Evolutionary conservation across 441 rosid genomes (phyloP), one percentile per base, ranked within the genome.

Genomic region (Capsella rubella): DNA sequence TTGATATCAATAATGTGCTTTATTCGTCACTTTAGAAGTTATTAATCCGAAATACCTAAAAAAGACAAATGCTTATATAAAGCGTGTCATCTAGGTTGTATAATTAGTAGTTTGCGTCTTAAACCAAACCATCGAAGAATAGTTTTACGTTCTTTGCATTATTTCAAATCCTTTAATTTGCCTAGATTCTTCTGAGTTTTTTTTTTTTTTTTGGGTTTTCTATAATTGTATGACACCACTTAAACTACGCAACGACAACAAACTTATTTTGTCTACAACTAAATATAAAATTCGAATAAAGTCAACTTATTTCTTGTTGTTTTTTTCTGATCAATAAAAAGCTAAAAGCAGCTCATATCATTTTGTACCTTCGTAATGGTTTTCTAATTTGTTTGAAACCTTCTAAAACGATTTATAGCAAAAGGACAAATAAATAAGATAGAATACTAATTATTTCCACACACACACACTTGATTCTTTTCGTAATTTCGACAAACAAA

Each of bases 241-340:
- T 45, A 46, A 45, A 59, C 5, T 27, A 57, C 14, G 18, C 46
- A 14, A 67, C 54, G 39, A 67, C 53, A 47, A 16, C 6, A 58
- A 58, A 59, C 54, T 59, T 74, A n/a, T 74, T 31, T 67, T 58
- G 52, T 60, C 40, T 51, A 67, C 55, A 62, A 67, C 69, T 60
- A 8, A 42, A 57, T 29, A 45, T 18, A 15, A 50, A 14, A 40
- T 49, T 49, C 29, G 18, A 50, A 50, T 39, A 51, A 58, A 50
- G 68, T 52, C 63, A 74, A 52, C 32, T 67, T 29, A 11, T 42
- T 40, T 40, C 52, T 64, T n/a, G 52, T 8, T 31, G 32, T 27
- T 18, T n/a, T 15, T 16, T 32, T 64, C 15, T 37, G 5, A 37
- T 31, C 18, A 11, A 21, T 21, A 21, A 32, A 42, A 67, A 42